Evolutionary conservation across 2,329 filamentous ascomycete species (phyloP).

Genomic region (Diaporthe sp.): DNA sequence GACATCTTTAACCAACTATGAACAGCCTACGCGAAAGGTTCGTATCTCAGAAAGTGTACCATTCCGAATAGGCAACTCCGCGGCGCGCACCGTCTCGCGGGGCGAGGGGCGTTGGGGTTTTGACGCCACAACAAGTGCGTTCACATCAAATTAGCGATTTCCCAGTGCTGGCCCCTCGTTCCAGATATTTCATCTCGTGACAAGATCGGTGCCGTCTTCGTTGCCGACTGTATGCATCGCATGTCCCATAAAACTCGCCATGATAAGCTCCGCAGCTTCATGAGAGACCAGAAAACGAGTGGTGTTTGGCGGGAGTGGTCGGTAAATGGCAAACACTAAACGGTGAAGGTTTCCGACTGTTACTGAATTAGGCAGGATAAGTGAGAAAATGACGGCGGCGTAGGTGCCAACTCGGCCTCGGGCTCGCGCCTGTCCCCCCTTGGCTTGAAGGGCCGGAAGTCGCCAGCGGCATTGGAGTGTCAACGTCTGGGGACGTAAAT

Average conservation of each 20-base stretch:
- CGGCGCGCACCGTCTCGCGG: neutral
- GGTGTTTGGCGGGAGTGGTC: neutral
- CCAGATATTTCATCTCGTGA: neutral
- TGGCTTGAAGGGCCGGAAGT: neutral
- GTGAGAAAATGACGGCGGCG: conserved; percentile 17
- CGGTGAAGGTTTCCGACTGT: neutral
- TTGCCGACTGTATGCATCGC: neutral
- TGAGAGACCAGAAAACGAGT: neutral
- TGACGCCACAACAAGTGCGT: neutral
- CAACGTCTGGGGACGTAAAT: neutral
- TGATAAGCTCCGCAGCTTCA: neutral
- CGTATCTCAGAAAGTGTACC: accelerated
- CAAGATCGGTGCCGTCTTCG: neutral
- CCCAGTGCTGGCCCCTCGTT: neutral
- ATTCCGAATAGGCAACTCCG: conserved; percentile 1
- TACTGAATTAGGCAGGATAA: neutral
- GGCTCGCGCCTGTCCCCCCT: neutral
- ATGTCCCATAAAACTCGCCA: too few relatives aligned
- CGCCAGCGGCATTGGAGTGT: neutral
- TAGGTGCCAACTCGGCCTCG: conserved; percentile 13
- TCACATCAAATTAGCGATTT: neutral
- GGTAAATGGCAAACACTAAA: neutral
- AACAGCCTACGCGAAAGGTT: too few relatives aligned
- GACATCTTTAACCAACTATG: neutral
- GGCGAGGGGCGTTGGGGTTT: neutral